Conservation (phyloP, 495 filamentous ascomycete genomes). For the Podospora appendiculata region DNA sequence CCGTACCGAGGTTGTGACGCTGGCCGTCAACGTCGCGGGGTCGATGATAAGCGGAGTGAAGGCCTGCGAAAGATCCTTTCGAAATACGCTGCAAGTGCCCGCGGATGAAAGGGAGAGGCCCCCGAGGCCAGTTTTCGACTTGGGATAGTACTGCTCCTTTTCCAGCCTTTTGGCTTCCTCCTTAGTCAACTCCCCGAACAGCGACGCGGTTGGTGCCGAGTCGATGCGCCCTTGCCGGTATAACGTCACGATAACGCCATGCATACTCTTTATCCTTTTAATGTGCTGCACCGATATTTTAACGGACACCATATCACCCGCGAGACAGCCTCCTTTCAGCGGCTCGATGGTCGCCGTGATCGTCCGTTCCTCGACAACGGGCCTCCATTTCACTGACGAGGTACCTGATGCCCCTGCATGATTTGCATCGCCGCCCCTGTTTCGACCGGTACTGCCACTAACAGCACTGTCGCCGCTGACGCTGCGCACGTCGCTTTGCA, state of each 20-base stretch:
- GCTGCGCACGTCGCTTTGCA: conserved; percentile 37
- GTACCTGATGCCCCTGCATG: background rate
- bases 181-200: conserved; percentile 55
- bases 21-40: conserved; percentile 64
- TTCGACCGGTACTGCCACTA: conserved; percentile 34
- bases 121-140: conserved; percentile 59
- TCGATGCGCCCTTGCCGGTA: conserved; percentile 91
- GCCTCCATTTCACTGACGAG: conserved; percentile 10
- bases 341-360: conserved; percentile 86
- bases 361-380: conserved; percentile 45
- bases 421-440: conserved; percentile 26
- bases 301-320: conserved; percentile 75
- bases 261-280: conserved; percentile 78
- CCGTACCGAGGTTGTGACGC: conserved; percentile 71
- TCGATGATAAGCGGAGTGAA: conserved; percentile 83
- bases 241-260: conserved; percentile 87
- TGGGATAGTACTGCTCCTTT: conserved; percentile 81
- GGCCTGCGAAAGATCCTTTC: conserved; percentile 85
- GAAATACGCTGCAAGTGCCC: conserved; percentile 77
- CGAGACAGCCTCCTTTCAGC: conserved; percentile 72
- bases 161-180: conserved; percentile 50
- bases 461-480: conserved; percentile 39
- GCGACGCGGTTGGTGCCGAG: conserved; percentile 56
- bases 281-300: conserved; percentile 77
- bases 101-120: conserved; percentile 75